Evolutionary conservation across 108 stramenopile species (phyloP), one percentile per base, ranked within the genome.

Genomic region (Skeletonema tropicum): DNA sequence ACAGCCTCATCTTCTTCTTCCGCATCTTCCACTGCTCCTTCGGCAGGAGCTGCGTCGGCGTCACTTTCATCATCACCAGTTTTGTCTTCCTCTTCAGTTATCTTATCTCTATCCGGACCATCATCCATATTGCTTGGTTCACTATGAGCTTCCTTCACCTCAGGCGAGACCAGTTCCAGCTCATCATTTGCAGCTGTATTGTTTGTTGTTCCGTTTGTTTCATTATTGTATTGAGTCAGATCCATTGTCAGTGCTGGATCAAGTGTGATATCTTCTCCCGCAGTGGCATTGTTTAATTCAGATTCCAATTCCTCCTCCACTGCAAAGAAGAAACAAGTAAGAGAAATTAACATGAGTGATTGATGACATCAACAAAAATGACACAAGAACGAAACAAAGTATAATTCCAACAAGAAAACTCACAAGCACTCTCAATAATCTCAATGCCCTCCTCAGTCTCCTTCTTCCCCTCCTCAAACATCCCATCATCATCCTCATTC

Each of bases 181-280:
- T 57, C 75, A 49, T 11, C 59, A 15, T 17, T 32, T 5, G 23
- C 69, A 48, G 66, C 46, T n/a, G 68, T 14, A 73, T 80, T 74
- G 48, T 57, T 63, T 31, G 63, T 66, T 19, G 52, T 21, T 52
- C 21, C 49, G 15, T 23, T 23, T 5, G 49, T n/a, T 25, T 55
- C 52, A 55, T 55, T 23, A 55, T 55, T 55, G 21, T 55, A 55
- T 55, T 55, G 52, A n/a, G 73, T 80, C 57, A 74, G 66, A 70
- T 80, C 79, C 79, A 80, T 80, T 26, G 79, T 80, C 29, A 80
- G 21, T 0, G 45, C 59, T 12, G 79, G 79, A 57, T 80, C 79
- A 64, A 80, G 68, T 5, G 36, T 52, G 19, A 64, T 5, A 32
- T 61, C 68, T 42, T 6, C 14, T 39, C 23, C 29, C 7, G n/a